Evolutionary conservation across 768 basidiomycete genomes (phyloP).

Genomic region (Hericium erinaceus): DNA sequence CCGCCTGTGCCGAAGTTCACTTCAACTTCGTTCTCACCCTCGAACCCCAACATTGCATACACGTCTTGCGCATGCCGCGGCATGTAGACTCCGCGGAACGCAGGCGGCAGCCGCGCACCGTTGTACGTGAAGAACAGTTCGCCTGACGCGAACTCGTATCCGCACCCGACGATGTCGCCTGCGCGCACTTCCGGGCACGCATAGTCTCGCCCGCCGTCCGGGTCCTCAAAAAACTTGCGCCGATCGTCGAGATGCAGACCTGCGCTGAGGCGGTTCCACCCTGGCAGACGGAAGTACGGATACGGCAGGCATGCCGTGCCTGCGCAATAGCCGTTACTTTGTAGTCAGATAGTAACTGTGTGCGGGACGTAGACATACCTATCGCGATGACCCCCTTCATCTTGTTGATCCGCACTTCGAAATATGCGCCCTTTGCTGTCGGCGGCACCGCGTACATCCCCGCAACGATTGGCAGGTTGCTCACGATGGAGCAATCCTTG

Average conservation of each 20-base stretch:
- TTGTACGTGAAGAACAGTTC: conserved; percentile 59
- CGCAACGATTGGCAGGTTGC: conserved; percentile 49
- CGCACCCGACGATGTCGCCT: conserved; percentile 54
- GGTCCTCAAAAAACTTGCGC: conserved; percentile 65
- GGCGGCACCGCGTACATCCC: conserved; percentile 50
- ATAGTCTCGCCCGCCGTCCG: conserved; percentile 56
- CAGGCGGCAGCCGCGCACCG: conserved; percentile 42
- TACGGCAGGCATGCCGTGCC: conserved; percentile 60
- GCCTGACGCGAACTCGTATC: conserved; percentile 46
- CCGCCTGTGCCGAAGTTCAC: conserved; percentile 59
- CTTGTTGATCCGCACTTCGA: conserved; percentile 43
- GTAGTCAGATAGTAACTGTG: neutral
- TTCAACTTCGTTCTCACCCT: conserved; percentile 41
- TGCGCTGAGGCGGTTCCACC: conserved; percentile 61
- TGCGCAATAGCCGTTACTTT: conserved; percentile 15
- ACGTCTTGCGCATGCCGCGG: conserved; percentile 45
- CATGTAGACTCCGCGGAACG: conserved; percentile 51
- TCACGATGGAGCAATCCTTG: conserved; percentile 44
- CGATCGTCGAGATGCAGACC: conserved; percentile 64
- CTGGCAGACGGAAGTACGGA: conserved; percentile 56
- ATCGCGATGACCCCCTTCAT: conserved; percentile 57
- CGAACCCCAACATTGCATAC: conserved; percentile 56
- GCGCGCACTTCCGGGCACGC: conserved; percentile 25
- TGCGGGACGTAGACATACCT: conserved; percentile 28
- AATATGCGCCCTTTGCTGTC: conserved; percentile 48